Base-by-base conservation (phyloP, 495 filamentous ascomycete genomes). In the Xylaria castorea region DNA sequence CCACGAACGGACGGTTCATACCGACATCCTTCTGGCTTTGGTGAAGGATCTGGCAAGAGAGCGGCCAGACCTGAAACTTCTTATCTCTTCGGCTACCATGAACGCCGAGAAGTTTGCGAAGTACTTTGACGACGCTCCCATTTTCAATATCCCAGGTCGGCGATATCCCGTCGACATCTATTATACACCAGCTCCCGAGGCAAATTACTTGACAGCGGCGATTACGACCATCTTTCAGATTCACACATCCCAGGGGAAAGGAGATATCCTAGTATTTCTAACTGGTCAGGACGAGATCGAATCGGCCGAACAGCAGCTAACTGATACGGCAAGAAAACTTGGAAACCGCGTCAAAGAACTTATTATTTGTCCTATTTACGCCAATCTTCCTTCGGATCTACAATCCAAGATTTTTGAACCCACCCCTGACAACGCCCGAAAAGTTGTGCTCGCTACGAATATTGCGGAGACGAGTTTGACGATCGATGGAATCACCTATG, bases 201-300 rank as follows among this genome's bases (percentile, higher is more conserved):
- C 94, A 40, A 97, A 98, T 78, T 98, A 98, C 75, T 85, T 99
- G 5, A 92, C 93, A 5, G 97, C 97, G 14, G 92, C 92, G 40
- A 92, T 98, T 69, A 97, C 94, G 0, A 98, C 96, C 0, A 89
- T 97, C 34, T 98, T 99, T 77, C 96, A 98, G 80, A 98, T 99
- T 69, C 96, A 99, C 77, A 91, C 96, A 2, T 92, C 92, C 1
- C 93, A 97, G 75, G 91, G 91, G 0, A 87, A 87, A 66, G 96
- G 96, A 25, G 97, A 97, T 78, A 97, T 99, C 51, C 80, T 99
- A 8, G 93, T 97, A 25, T 97, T 97, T 80, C 83, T 97, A 57
- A 97, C 94, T 1, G 94, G 94, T 25, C 94, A 97, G 77, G 94
- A 97, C 74, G 94, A 97, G 77, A 97, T 97, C 57, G 94, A 97